These are phyloP conservation scores for Clavispora phyllophila DNA, from an alignment of 805 yeast genomes.

Conservation along the genomic window DNA sequence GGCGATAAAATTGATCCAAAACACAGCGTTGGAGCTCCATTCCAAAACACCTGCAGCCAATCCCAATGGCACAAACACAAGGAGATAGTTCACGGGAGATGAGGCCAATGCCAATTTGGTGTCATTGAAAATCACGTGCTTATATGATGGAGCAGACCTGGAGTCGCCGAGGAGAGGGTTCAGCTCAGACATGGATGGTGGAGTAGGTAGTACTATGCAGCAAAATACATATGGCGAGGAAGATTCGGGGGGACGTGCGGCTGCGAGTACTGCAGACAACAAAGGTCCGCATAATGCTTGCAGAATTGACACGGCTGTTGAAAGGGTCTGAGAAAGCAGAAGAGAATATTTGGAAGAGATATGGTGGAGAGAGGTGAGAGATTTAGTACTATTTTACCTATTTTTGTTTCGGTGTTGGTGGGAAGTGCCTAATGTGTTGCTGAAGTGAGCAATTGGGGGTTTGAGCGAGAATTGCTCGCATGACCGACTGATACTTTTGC, in stretches of 20 bases:
- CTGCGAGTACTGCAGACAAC: no score
- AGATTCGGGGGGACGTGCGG: neutral
- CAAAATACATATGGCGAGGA: neutral
- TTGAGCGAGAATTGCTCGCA: no score
- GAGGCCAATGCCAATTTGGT: constrained; percentile 35
- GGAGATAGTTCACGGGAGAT: constrained; percentile 70
- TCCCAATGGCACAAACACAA: constrained; percentile 88
- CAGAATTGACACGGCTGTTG: no score
- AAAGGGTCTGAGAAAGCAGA: no score
- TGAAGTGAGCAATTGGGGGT: no score
- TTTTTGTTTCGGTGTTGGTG: no score
- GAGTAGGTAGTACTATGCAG: neutral
- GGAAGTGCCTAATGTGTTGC: no score
- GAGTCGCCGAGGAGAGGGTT: neutral
- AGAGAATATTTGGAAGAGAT: no score
- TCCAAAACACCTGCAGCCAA: constrained; percentile 60
- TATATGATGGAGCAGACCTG: neutral
- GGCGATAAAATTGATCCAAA: constrained; percentile 77
- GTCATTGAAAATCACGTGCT: constrained; percentile 1
- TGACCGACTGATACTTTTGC: no score
- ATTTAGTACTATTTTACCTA: no score
- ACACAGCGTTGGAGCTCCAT: constrained; percentile 52
- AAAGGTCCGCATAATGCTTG: no score
- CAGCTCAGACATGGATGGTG: constrained; percentile 1
- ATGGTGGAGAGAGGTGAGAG: no score